phyloP scores from a whole-genome alignment of 345 rosid genomes.

The Stellera chamaejasme region DNA sequence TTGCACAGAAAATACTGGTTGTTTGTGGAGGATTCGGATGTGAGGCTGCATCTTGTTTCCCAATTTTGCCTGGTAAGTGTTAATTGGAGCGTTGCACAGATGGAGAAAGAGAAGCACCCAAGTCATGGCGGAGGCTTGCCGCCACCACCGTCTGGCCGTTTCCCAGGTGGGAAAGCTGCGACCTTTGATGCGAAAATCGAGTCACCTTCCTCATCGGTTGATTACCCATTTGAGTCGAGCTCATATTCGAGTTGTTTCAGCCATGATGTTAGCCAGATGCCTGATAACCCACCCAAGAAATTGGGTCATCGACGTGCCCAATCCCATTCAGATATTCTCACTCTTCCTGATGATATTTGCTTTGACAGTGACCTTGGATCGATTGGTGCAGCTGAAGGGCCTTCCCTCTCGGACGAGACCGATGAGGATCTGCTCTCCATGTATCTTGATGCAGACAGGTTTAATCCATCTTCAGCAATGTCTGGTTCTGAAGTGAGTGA shows the following conservation, averaged over 20 bases:
- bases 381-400: conserved; percentile 58
- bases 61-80: background rate
- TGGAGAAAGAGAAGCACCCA: conserved; percentile 64
- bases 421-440: conserved; percentile 67
- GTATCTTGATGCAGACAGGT: conserved; percentile 84
- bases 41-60: background rate
- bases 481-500: conserved; percentile 57
- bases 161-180: conserved; percentile 29
- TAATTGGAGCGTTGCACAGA: conserved; percentile 7
- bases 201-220: too few species aligned
- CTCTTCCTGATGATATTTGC: conserved; percentile 78
- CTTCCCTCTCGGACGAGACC: conserved; percentile 67
- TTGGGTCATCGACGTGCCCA: conserved; percentile 87
- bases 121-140: conserved; percentile 41
- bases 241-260: conserved; percentile 44
- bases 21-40: background rate
- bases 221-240: conserved; percentile 24
- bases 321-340: conserved; percentile 83
- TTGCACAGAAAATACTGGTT: too few species aligned
- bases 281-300: conserved; percentile 72
- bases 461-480: conserved; percentile 54
- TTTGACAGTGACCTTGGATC: conserved; percentile 79
- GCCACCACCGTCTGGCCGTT: conserved; percentile 18
- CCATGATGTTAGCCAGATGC: conserved; percentile 72
- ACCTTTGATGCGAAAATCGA: conserved; percentile 22